Percentiles rank a stretch among this genome's conserved stretches.
phyloP scores from a whole-genome alignment of 768 basidiomycete species.

The Coprinopsis cinerea region DNA sequence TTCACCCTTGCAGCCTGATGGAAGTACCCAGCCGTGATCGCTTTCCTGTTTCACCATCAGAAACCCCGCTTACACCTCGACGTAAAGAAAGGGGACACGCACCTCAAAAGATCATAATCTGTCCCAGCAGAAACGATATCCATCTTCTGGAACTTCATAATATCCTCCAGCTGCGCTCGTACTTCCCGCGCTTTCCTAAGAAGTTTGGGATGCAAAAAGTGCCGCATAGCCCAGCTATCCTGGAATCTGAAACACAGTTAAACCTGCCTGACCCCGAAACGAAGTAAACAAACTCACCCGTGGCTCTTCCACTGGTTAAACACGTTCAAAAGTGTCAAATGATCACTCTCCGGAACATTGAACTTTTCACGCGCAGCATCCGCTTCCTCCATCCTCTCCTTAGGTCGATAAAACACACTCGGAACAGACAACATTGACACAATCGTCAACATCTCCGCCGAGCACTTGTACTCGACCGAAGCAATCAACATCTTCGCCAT shows the following conservation, averaged over 20 bases:
- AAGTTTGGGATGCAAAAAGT: constrained; percentile 95
- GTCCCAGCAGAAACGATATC: constrained; percentile 86
- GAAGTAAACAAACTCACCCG: constrained; percentile 49
- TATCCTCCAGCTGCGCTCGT: constrained; percentile 91
- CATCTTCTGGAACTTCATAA: constrained; percentile 99
- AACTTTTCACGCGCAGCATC: constrained; percentile 98
- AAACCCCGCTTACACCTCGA: background rate
- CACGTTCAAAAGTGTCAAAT: constrained; percentile 90
- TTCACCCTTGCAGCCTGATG: constrained; percentile 98
- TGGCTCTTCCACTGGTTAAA: constrained; percentile 99
- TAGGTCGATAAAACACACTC: constrained; percentile 95
- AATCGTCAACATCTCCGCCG: constrained; percentile 94
- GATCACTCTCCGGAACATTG: constrained; percentile 97
- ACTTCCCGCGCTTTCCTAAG: constrained; percentile 95
- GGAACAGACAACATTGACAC: constrained; percentile 99
- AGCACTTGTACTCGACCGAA: constrained; percentile 90
- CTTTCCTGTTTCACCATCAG: constrained; percentile 56
- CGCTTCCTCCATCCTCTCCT: constrained; percentile 95
- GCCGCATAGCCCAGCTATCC: constrained; percentile 92
- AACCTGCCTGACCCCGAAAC: constrained; percentile 1
- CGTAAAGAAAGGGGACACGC: constrained; percentile 1
- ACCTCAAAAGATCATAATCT: constrained; percentile 87
- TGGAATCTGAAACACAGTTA: constrained; percentile 52
- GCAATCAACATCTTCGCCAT: constrained; percentile 99
- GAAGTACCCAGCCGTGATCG: constrained; percentile 97